Percentiles rank a stretch among this genome's conserved stretches.
Evolutionary conservation across 305 asterid species (phyloP).

Genomic region (Fraxinus paxiana): DNA sequence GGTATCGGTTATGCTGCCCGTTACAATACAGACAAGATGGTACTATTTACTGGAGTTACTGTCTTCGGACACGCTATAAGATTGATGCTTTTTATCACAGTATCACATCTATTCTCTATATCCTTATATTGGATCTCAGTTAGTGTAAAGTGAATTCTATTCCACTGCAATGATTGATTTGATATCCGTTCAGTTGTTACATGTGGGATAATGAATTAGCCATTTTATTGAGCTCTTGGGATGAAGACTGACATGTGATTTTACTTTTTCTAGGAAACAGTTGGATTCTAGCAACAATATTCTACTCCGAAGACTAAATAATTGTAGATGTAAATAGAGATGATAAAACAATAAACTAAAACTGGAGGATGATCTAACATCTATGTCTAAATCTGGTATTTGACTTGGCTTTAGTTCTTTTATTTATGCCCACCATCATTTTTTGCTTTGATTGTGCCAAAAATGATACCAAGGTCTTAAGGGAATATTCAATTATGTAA

Average conservation of each 20-base stretch:
- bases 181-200: background rate
- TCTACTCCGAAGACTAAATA: background rate
- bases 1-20: conserved; percentile 91
- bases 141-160: background rate
- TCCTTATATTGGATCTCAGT: background rate
- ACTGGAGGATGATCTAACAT: background rate
- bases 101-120: background rate
- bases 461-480: background rate
- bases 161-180: background rate
- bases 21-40: conserved; percentile 89
- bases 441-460: background rate
- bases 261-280: background rate
- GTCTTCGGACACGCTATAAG: background rate
- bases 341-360: background rate
- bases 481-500: background rate
- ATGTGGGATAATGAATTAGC: background rate
- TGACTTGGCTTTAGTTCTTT: background rate
- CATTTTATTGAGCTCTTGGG: background rate
- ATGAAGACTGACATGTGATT: background rate
- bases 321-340: background rate
- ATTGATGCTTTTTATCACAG: background rate
- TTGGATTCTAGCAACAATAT: background rate
- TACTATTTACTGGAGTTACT: conserved; percentile 20
- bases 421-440: background rate
- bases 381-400: background rate